Conservation (phyloP, 495 filamentous ascomycete species). For the Podospora bellae-mahoneyi region DNA sequence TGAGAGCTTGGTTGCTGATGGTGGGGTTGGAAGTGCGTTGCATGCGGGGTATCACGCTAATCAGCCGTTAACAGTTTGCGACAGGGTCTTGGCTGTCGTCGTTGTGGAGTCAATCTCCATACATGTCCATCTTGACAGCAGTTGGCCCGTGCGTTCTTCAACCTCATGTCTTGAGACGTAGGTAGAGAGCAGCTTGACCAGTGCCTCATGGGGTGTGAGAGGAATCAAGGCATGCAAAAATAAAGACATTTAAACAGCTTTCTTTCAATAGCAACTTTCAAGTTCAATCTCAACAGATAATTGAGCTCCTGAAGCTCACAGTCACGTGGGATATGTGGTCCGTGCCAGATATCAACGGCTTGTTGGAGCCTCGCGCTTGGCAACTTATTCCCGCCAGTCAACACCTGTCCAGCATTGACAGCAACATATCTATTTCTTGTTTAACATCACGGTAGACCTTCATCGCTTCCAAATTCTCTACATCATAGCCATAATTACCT, state of each 20-base stretch:
- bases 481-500: background rate
- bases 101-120: background rate
- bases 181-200: background rate
- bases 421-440: too few species aligned
- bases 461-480: background rate
- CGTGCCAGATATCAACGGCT: background rate
- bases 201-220: background rate
- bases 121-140: background rate
- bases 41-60: constrained; percentile 2
- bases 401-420: background rate
- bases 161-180: background rate
- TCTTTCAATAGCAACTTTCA: background rate
- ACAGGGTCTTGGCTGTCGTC: constrained; percentile 3
- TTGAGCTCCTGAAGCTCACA: background rate
- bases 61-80: background rate
- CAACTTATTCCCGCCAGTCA: background rate
- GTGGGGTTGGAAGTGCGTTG: background rate
- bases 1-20: background rate
- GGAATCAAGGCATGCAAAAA: background rate
- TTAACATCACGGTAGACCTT: background rate
- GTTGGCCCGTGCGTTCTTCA: constrained; percentile 4
- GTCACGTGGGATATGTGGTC: background rate
- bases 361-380: background rate
- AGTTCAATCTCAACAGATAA: background rate
- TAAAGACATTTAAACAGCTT: background rate